Base-by-base conservation (phyloP, 192 early-diverging fungal genomes). In the Backusella parvicylindrica region DNA sequence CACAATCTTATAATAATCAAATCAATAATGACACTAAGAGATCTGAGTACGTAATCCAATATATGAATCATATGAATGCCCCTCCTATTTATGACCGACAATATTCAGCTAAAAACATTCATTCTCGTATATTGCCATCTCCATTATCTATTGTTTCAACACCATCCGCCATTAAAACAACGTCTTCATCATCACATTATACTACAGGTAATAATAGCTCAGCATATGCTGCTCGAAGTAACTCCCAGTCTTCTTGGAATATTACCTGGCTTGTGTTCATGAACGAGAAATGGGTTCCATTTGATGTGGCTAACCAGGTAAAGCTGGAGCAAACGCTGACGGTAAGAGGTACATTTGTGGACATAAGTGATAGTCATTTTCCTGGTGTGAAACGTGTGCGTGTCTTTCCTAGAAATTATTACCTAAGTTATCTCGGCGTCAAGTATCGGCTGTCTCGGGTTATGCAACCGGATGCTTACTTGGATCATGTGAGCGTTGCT, bases 391-490 rank as follows among this genome's bases (percentile, higher is more conserved):
- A 81, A 23, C 64, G 79, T 9, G 79, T 81, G 15, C 71, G 79
- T 23, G 79, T 77, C 30, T 81, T 81, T 41, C 79, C 79, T 26
- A 69, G 71, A 73, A 73, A 37, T n/a, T 77, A 71, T 40, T 81
- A 81, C 23, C 43, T 81, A 13, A 81, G 79, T 30, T 81, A 81
- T 74, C 67, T 81, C 21, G 79, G 79, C 26, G 75, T 81, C 40
- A 81, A 81, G 63, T 83, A 83, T 53, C 70, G 78, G 33, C 60
- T 83, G 33, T 77, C 77, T 50, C 70, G 77, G 13, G 71, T 83
- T 37, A 60, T 83, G 67, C 77, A 83, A 77, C 79, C 79, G 0
- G 77, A 78, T 77, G 75, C 75, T 36, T 81, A 75, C 72, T 66
- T 77, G 49, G 76, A 77, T 72, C 76, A 77, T 72, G 71, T 69